These are phyloP conservation scores for Trypanosoma lewisi DNA, from an alignment of 208 protist genomes.

Conservation along the genomic window DNA sequence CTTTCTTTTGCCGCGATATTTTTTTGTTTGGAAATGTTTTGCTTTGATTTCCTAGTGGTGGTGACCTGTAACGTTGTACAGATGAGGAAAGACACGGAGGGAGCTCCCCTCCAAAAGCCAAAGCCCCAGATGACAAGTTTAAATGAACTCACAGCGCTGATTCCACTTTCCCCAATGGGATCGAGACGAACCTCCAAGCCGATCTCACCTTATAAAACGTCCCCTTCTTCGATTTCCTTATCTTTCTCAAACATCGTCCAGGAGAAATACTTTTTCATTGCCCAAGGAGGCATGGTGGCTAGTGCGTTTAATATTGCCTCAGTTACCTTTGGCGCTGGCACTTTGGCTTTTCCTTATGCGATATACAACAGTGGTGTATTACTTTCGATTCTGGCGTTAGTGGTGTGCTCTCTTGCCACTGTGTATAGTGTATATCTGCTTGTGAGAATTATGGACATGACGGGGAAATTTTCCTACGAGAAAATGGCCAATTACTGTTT, in stretches of 20 bases:
- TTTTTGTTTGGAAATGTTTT: too few relatives aligned
- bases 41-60: too few relatives aligned
- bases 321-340: slow-evolving; percentile 70
- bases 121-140: too few relatives aligned
- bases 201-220: too few relatives aligned
- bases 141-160: too few relatives aligned
- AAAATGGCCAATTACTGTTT: slow-evolving; percentile 57
- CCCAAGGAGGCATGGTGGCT: slow-evolving; percentile 56
- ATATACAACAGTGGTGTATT: slow-evolving; percentile 59
- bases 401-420: slow-evolving; percentile 46
- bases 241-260: background rate
- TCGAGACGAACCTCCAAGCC: too few relatives aligned
- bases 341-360: slow-evolving; percentile 70
- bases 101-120: too few relatives aligned
- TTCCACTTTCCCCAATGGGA: too few relatives aligned
- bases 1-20: too few relatives aligned
- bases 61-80: too few relatives aligned
- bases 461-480: slow-evolving; percentile 62
- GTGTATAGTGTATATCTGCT: slow-evolving; percentile 79
- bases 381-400: slow-evolving; percentile 40
- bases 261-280: slow-evolving; percentile 44
- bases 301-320: slow-evolving; percentile 82
- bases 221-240: too few relatives aligned
- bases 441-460: slow-evolving; percentile 52
- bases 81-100: too few relatives aligned